Evolutionary conservation across 441 rosid genomes (phyloP).

Genomic region (Adansonia rubrostipa): DNA sequence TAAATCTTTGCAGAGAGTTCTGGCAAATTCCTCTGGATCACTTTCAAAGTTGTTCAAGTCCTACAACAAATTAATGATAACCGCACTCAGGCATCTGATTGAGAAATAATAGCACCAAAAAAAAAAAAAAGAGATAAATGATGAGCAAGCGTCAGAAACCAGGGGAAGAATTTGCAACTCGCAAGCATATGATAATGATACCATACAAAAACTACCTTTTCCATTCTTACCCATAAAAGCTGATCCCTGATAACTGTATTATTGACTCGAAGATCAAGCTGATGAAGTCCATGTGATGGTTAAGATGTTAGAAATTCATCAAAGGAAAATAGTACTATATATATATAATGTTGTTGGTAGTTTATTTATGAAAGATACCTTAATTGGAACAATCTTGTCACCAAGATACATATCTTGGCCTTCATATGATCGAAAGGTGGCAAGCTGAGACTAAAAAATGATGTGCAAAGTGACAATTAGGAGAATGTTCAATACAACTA

Average conservation of each 20-base stretch:
- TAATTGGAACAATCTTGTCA: conserved; percentile 88
- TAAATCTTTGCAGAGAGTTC: conserved; percentile 83
- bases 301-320: background rate
- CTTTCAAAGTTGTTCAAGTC: conserved; percentile 89
- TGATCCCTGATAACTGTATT: conserved; percentile 88
- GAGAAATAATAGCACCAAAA: background rate
- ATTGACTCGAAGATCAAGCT: conserved; percentile 95
- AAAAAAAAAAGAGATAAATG: background rate
- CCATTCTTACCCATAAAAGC: conserved; percentile 76
- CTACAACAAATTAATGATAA: conserved; percentile 39
- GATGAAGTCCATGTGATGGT: conserved; percentile 28
- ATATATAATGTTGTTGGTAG: background rate
- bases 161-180: background rate
- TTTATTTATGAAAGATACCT: conserved; percentile 45
- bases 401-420: conserved; percentile 93
- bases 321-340: background rate
- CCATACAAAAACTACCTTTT: background rate
- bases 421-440: conserved; percentile 80
- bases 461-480: background rate
- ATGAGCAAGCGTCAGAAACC: conserved; percentile 13
- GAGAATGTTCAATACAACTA: background rate
- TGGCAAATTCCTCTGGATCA: conserved; percentile 90
- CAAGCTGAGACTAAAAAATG: conserved; percentile 64
- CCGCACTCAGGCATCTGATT: background rate
- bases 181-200: background rate